A percentile compares a stretch with the other conserved stretches of the same genome.
These are phyloP conservation scores for Amanita fuliginea DNA, from an alignment of 768 basidiomycete genomes.

Conservation along the genomic window DNA sequence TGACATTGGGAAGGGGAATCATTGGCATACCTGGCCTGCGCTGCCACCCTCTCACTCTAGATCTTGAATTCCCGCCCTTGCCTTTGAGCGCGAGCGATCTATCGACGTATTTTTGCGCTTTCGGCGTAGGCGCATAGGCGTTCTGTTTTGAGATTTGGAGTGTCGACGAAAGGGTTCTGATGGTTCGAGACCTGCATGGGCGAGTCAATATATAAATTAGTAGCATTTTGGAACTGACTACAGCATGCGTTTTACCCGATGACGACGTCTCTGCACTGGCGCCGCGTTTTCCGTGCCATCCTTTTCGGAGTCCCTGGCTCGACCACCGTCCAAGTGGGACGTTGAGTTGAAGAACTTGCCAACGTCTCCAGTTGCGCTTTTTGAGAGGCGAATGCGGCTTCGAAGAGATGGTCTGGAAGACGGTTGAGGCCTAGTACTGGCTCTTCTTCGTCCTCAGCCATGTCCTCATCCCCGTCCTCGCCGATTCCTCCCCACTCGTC, in stretches of 20 bases:
- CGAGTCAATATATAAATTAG: no score
- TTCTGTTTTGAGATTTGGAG: background rate
- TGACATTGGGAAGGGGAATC: no score
- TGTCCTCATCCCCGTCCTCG: no score
- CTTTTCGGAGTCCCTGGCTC: no score
- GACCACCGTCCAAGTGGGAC: no score
- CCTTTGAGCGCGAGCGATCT: background rate
- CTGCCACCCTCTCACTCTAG: constrained; percentile 2
- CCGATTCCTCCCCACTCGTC: background rate
- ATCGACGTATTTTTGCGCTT: background rate
- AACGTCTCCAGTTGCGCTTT: background rate
- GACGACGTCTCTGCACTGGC: background rate
- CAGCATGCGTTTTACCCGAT: no score
- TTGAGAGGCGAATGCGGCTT: constrained; percentile 3
- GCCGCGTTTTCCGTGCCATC: background rate
- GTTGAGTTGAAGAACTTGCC: no score
- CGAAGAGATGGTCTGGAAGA: constrained; percentile 5
- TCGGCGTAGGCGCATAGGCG: background rate
- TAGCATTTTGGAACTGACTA: no score
- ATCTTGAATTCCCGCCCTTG: background rate
- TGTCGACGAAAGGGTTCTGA: constrained; percentile 1
- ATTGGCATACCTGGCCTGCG: constrained; percentile 3
- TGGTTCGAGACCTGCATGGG: background rate
- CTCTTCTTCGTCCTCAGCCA: no score
- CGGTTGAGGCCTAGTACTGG: no score